phyloP scores from a whole-genome alignment of 768 basidiomycete species.

The Tylopilus cervinicoccineus region DNA sequence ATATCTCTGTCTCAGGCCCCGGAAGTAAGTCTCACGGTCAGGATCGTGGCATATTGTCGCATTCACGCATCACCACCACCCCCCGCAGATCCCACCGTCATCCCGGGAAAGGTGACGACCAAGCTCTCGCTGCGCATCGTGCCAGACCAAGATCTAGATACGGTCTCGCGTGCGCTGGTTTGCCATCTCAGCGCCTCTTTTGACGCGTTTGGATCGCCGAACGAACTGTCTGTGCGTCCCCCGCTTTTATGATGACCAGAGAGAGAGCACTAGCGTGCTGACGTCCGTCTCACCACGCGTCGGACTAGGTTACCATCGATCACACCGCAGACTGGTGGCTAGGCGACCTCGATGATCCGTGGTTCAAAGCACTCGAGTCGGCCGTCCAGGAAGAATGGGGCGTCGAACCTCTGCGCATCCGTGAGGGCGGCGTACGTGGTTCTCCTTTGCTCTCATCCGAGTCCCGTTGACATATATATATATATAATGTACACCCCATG shows the following conservation, averaged over 20 bases:
- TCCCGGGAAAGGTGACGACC: conserved; percentile 79
- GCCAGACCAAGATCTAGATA: conserved; percentile 82
- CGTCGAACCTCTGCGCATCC: conserved; percentile 76
- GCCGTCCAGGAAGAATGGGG: conserved; percentile 89
- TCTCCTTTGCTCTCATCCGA: background rate
- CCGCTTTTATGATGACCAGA: background rate
- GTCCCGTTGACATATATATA: background rate
- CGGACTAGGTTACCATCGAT: conserved; percentile 62
- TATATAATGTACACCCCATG: no score
- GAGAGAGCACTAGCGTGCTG: no score
- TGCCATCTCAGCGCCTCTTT: conserved; percentile 60
- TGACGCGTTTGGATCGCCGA: conserved; percentile 56
- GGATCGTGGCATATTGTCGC: background rate
- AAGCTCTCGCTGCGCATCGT: conserved; percentile 91
- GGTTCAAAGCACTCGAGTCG: conserved; percentile 81
- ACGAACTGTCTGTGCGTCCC: conserved; percentile 57
- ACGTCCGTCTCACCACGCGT: background rate
- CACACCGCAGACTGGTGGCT: conserved; percentile 97
- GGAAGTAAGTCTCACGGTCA: conserved; percentile 47
- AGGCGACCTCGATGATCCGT: conserved; percentile 77
- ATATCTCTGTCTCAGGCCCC: conserved; percentile 77
- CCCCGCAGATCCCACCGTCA: conserved; percentile 73
- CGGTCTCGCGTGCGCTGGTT: conserved; percentile 58
- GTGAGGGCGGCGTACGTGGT: conserved; percentile 88
- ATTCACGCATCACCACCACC: background rate